Evolutionary conservation across 2,329 filamentous ascomycete genomes (phyloP).

Genomic region (Alternaria sp.): DNA sequence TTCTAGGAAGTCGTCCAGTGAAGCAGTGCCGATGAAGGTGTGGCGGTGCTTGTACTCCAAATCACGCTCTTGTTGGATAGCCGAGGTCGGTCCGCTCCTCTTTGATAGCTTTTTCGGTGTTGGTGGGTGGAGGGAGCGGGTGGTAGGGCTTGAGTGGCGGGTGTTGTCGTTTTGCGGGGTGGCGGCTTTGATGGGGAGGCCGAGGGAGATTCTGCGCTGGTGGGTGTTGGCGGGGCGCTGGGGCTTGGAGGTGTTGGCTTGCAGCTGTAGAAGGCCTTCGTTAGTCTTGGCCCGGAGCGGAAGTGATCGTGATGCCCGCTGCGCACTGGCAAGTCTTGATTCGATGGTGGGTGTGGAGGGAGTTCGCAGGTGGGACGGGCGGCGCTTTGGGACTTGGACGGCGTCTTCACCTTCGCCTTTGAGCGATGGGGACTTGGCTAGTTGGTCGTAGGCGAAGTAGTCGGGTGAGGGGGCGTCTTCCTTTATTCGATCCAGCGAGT

Average conservation of each 20-base stretch:
- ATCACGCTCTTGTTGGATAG: conserved; percentile 35
- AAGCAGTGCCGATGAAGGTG: conserved; percentile 47
- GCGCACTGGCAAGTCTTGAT: conserved; percentile 22
- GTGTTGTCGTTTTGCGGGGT: conserved; percentile 11
- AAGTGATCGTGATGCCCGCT: conserved; percentile 21
- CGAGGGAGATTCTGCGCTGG: conserved; percentile 35
- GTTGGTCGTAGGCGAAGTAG: conserved; percentile 23
- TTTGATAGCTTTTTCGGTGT: conserved; percentile 19
- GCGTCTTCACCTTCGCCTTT: conserved; percentile 23
- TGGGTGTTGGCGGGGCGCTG: conserved; percentile 22
- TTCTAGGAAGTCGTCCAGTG: conserved; percentile 42
- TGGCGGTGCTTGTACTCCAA: conserved; percentile 48
- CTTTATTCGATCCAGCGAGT: conserved; percentile 31
- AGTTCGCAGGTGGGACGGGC: conserved; percentile 28
- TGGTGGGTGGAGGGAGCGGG: conserved; percentile 16
- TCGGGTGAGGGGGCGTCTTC: conserved; percentile 20
- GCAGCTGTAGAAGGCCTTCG: conserved; percentile 34
- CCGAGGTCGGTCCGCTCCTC: conserved; percentile 11
- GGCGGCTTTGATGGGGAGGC: conserved; percentile 30
- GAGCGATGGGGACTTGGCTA: conserved; percentile 22
- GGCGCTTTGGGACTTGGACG: conserved; percentile 18
- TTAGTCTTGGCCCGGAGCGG: conserved; percentile 32
- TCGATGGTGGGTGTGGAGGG: conserved; percentile 27
- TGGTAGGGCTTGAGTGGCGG: conserved; percentile 16
- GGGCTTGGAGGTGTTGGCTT: conserved; percentile 26